Base-by-base conservation (phyloP, 164 flowering plant genomes). In the Warburgia ugandensis region DNA sequence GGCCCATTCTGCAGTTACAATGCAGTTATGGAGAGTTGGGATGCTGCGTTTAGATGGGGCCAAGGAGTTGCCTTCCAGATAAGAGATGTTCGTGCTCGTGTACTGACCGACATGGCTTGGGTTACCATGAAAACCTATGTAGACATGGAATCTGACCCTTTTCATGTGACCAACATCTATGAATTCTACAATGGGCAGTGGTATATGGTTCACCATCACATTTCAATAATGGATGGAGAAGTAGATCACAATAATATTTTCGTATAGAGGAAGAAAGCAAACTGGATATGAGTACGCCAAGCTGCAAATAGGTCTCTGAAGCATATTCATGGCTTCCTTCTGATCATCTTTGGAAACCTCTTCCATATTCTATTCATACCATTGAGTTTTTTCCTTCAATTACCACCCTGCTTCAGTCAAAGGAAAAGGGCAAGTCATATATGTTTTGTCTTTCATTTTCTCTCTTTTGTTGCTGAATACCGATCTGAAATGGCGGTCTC, bases 181-280 rank as follows among this genome's bases (percentile, higher is more conserved):
- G 99, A 94, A 80, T 73, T 77, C 49, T 89, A 86, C 44, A 72
- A 75, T 35, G 88, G 82, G 29, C 73, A 64, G 48, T 87, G 96
- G 96, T 76, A 66, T 64, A 73, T 92, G 86, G 98, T 92, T 63
- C 96, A 92, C 67, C 98, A 92, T 71, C 98, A 92, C 73, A 65
- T 81, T 70, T 79, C 96, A 16, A 65, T 67, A 48, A 64, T 79
- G 17, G 77, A 73, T 43, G 85, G 69, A 36, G 81, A 66, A 40
- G 72, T 52, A 19, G 80, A 79, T 59, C 79, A 73, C 56, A n/a
- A n/a, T n/a, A 53, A 68, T 54, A 28, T 60, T 62, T 76, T 56
- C 13, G 63, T 59, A 17, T 63, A 39, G 37, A 9, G 21, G 26
- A 45, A 26, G 19, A 17, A 6, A 16, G 20, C 5, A 11, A 51